Conservation (phyloP, 1,284 basidiomycete genomes). For the Kalmanozyma brasiliensis region DNA sequence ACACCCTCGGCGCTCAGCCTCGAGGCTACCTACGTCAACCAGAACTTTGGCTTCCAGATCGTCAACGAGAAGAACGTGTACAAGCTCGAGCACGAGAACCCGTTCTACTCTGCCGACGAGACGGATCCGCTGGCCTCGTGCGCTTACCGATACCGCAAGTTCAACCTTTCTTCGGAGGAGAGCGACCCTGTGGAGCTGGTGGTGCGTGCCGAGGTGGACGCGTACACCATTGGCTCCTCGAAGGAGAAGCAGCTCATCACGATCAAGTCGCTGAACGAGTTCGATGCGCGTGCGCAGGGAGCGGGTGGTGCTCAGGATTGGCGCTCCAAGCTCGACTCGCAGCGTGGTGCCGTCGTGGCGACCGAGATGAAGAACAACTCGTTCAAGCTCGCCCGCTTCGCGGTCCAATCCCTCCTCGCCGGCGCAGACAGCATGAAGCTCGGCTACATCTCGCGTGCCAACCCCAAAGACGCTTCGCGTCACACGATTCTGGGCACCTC, state of each 20-base stretch:
- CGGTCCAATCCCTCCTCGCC: conserved; percentile 92
- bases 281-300: conserved; percentile 89
- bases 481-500: conserved; percentile 96
- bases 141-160: conserved; percentile 94
- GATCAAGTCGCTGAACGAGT: conserved; percentile 96
- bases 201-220: conserved; percentile 96
- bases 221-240: conserved; percentile 72
- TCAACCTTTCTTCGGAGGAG: conserved; percentile 92
- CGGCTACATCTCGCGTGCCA: conserved; percentile 92
- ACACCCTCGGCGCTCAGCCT: conserved; percentile 91
- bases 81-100: conserved; percentile 70
- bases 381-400: conserved; percentile 97
- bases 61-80: conserved; percentile 77
- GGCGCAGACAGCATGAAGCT: conserved; percentile 98
- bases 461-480: conserved; percentile 90
- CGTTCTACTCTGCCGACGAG: conserved; percentile 94
- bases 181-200: conserved; percentile 81
- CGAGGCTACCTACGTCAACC: conserved; percentile 98
- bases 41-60: conserved; percentile 97
- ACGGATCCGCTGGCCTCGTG: conserved; percentile 94
- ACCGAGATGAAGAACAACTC: conserved; percentile 99
- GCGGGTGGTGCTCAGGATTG: conserved; percentile 95
- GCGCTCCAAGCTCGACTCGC: conserved; percentile 93
- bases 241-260: conserved; percentile 71
- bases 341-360: conserved; percentile 96